These are phyloP conservation scores for Ogataea kodamae DNA, from an alignment of 805 yeast species.

Conservation along the genomic window DNA sequence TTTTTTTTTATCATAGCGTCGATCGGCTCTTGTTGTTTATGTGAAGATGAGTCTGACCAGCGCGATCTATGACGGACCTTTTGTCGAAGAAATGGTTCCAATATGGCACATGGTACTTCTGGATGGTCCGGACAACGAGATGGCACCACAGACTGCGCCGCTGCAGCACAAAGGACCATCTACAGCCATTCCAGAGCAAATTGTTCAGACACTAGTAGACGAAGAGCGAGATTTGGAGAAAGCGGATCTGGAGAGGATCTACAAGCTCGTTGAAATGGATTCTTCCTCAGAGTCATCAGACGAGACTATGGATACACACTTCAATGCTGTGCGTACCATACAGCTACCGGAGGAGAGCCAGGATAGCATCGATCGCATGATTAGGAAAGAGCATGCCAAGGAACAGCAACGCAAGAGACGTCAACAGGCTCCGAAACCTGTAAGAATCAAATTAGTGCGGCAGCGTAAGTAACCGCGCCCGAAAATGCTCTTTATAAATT, in stretches of 20 bases:
- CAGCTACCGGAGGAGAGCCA: conserved; percentile 7
- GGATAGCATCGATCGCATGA: conserved; percentile 11
- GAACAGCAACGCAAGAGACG: neutral
- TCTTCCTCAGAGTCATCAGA: neutral
- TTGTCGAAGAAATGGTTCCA: conserved; percentile 1
- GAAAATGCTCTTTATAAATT: no score
- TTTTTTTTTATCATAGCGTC: neutral
- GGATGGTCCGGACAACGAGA: conserved; percentile 4
- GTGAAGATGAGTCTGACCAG: neutral
- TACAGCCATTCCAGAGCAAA: neutral
- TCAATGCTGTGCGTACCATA: conserved; percentile 18
- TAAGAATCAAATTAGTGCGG: no score
- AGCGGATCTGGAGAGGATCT: conserved; percentile 4
- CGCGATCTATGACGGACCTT: neutral
- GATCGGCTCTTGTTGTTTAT: neutral
- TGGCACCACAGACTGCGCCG: neutral
- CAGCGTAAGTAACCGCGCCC: no score
- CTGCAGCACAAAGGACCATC: neutral
- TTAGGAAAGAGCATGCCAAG: conserved; percentile 1
- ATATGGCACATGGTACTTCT: neutral
- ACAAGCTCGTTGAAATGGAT: conserved; percentile 5
- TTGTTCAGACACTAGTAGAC: neutral
- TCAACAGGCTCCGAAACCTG: no score
- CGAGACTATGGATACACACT: conserved; percentile 9
- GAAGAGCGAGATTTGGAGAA: conserved; percentile 2